Percentiles rank a stretch among this genome's conserved stretches.
phyloP scores from a whole-genome alignment of 2,329 filamentous ascomycete genomes.

The Ophiostoma ulmi region DNA sequence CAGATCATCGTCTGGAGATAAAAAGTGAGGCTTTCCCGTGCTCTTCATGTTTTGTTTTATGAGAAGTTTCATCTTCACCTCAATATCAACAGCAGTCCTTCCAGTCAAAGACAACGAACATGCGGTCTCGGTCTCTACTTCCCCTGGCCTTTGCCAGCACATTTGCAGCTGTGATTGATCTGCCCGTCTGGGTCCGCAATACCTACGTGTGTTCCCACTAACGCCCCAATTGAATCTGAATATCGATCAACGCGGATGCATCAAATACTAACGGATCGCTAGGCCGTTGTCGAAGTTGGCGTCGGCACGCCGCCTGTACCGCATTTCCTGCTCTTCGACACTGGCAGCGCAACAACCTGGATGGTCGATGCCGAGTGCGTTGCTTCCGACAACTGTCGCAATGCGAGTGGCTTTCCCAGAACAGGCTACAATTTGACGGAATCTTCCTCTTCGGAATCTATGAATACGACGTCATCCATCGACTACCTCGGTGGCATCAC shows the following conservation, averaged over 20 bases:
- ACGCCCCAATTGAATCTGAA: background rate
- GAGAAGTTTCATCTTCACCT: background rate
- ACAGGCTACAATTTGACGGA: background rate
- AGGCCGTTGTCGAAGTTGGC: background rate
- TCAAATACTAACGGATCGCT: background rate
- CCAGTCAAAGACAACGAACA: background rate
- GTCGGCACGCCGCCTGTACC: background rate
- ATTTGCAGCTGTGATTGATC: background rate
- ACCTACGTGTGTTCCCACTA: background rate
- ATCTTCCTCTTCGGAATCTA: background rate
- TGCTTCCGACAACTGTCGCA: background rate
- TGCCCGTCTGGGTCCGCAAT: constrained; percentile 9
- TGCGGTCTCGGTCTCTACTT: background rate
- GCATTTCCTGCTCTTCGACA: constrained; percentile 13
- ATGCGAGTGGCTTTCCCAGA: background rate
- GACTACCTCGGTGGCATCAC: background rate
- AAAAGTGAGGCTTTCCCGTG: background rate
- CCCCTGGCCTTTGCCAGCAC: constrained; percentile 13
- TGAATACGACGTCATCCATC: constrained; percentile 2
- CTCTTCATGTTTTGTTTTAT: too few species aligned
- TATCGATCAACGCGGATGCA: background rate
- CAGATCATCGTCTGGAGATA: background rate
- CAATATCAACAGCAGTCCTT: background rate
- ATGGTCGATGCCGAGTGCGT: background rate
- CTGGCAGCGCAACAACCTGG: constrained; percentile 3